A percentile compares a stretch with the other conserved stretches of the same genome.
phyloP scores from a whole-genome alignment of 192 early-diverging fungal genomes.

The Coemansia sp. region DNA sequence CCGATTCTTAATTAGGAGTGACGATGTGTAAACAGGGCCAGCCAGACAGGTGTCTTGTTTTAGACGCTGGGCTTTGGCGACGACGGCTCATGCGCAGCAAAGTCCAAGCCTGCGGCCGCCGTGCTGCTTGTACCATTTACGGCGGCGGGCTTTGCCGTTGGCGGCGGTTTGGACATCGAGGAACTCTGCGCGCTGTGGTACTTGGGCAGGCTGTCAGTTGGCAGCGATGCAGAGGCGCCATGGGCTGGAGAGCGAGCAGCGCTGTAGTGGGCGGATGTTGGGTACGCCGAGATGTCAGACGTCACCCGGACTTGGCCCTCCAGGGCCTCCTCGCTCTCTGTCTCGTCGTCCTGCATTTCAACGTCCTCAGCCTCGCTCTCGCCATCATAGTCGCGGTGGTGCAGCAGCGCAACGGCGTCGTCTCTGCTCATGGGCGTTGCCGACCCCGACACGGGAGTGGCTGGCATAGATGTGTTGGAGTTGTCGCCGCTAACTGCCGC shows the following conservation, averaged over 20 bases:
- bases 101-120: neutral
- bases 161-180: constrained; percentile 21
- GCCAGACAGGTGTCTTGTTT: neutral
- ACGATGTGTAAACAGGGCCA: neutral
- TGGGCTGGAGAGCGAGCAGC: neutral
- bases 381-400: constrained; percentile 18
- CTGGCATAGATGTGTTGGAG: constrained; percentile 26
- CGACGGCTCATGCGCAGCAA: neutral
- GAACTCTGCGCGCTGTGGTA: neutral
- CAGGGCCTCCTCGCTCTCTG: constrained; percentile 11
- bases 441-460: constrained; percentile 30
- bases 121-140: neutral
- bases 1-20: neutral
- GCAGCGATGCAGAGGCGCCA: constrained; percentile 7
- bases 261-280: neutral
- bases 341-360: constrained; percentile 53
- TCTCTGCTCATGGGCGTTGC: constrained; percentile 33
- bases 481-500: constrained; percentile 21
- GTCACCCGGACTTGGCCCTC: neutral
- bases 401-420: neutral
- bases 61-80: neutral
- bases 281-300: neutral
- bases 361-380: constrained; percentile 51
- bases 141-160: constrained; percentile 37
- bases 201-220: constrained; percentile 13